Base-by-base conservation (phyloP, 176 grass and related monocot genomes). In the Avena atlantica region DNA sequence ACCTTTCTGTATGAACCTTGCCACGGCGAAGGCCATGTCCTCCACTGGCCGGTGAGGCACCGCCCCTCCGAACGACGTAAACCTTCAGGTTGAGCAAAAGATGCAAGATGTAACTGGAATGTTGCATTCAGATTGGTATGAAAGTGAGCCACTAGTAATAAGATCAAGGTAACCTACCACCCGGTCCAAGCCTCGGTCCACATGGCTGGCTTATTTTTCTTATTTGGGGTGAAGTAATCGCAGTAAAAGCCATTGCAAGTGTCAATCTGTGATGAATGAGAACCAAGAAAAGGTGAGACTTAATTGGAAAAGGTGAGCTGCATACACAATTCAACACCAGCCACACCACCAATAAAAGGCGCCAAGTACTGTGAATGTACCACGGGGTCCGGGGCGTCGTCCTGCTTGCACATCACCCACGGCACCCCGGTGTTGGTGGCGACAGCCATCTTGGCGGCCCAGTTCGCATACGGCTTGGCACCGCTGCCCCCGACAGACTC, bases 371-470 rank as follows among this genome's bases (percentile, higher is more conserved):
- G 3, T 42, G 2, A 19, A 21, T 70, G 19, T 96, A 98, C 96
- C 78, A 98, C 90, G 59, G 92, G 93, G 83, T 98, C 96, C 2
- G 96, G 96, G 5, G 96, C 96, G 86, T 98, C 96, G 12, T 98
- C 94, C 68, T 98, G 92, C 52, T 96, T 96, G 85, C 97, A 98
- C 97, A 98, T 98, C 84, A 98, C 89, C 96, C 96, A 98, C 6
- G 96, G 96, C 79, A 98, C 93, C 1, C 96, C 96, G 4, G 93
- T 93, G 87, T 92, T 92, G 59, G 91, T 89, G 17, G 84, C 93
- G 17, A 98, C 89, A 1, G 96, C 96, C 96, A 98, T 96, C 91
- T 94, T 89, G 47, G 93, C 93, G 1, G 92, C 96, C 96, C 96
- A 98, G 82, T 85, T 66, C 11, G 91, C 69, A 7, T 98, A 98